Conservation (phyloP, 768 basidiomycete species). For the Collybia sordida region DNA sequence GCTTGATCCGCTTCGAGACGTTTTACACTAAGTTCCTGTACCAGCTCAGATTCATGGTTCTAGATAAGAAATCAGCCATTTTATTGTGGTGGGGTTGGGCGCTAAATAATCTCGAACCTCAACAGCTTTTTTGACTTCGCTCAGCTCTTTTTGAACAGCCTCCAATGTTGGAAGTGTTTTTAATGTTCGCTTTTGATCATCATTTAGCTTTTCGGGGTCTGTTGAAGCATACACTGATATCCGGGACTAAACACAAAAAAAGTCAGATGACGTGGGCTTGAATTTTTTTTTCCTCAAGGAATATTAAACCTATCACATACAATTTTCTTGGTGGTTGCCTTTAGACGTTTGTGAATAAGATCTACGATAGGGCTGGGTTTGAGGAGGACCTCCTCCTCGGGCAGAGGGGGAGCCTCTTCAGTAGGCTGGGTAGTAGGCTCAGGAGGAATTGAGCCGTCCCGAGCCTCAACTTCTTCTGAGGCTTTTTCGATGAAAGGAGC, state of each 20-base stretch:
- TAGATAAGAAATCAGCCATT: neutral
- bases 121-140: slow-evolving; percentile 79
- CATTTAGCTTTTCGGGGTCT: slow-evolving; percentile 74
- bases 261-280: slow-evolving; percentile 9
- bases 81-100: neutral
- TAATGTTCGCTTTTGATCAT: slow-evolving; percentile 79
- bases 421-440: slow-evolving; percentile 44
- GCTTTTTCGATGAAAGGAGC: slow-evolving; percentile 49
- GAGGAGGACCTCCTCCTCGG: slow-evolving; percentile 44
- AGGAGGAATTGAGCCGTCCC: slow-evolving; percentile 45
- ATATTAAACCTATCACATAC: slow-evolving; percentile 40
- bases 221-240: slow-evolving; percentile 70
- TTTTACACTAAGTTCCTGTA: slow-evolving; percentile 53
- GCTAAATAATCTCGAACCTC: slow-evolving; percentile 53
- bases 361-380: slow-evolving; percentile 76
- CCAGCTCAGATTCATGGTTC: slow-evolving; percentile 58
- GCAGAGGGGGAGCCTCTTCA: slow-evolving; percentile 35
- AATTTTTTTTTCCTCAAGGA: neutral
- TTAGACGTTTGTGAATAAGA: slow-evolving; percentile 76
- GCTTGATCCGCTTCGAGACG: slow-evolving; percentile 55
- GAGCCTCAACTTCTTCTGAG: slow-evolving; percentile 45
- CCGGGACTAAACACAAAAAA: slow-evolving; percentile 51
- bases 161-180: slow-evolving; percentile 76
- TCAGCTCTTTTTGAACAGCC: slow-evolving; percentile 77
- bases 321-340: slow-evolving; percentile 80